A percentile compares a stretch with the other conserved stretches of the same genome.
phyloP scores from a whole-genome alignment of 768 basidiomycete species.

The Amyloporia xantha region DNA sequence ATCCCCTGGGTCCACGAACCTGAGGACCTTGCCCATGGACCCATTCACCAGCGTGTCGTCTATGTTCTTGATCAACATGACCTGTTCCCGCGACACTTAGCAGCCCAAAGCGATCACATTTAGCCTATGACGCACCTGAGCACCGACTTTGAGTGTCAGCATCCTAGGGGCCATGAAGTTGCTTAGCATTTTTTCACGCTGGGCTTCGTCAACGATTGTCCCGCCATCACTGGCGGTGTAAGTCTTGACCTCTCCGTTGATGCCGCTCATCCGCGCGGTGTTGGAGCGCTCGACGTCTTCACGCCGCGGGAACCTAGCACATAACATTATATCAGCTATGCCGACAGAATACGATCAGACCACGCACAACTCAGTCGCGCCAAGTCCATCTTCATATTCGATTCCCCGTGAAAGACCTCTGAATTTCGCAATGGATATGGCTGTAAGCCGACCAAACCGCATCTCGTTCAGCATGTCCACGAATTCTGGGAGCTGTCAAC shows the following conservation, averaged over 20 bases:
- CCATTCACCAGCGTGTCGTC: slow-evolving; percentile 93
- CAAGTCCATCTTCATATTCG: slow-evolving; percentile 71
- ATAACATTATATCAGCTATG: background rate
- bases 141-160: slow-evolving; percentile 68
- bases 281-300: slow-evolving; percentile 92
- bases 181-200: slow-evolving; percentile 70
- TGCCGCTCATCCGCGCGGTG: slow-evolving; percentile 50
- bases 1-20: slow-evolving; percentile 54
- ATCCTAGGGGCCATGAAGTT: slow-evolving; percentile 85
- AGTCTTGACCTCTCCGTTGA: slow-evolving; percentile 45
- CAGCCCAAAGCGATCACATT: background rate
- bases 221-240: slow-evolving; percentile 67
- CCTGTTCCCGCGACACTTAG: too few relatives aligned
- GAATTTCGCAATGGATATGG: slow-evolving; percentile 65
- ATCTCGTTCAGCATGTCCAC: slow-evolving; percentile 98
- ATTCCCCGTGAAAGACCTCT: slow-evolving; percentile 62
- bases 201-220: slow-evolving; percentile 39
- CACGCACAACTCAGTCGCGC: slow-evolving; percentile 80
- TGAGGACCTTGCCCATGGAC: slow-evolving; percentile 78
- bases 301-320: slow-evolving; percentile 75
- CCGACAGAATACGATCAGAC: background rate
- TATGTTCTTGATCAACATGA: slow-evolving; percentile 53
- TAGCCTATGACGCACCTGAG: slow-evolving; percentile 41
- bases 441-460: slow-evolving; percentile 77
- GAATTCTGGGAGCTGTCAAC: slow-evolving; percentile 49